Evolutionary conservation across 805 yeast species (phyloP), one percentile per base, ranked within the genome.

Genomic region (Clavispora carvajalis): DNA sequence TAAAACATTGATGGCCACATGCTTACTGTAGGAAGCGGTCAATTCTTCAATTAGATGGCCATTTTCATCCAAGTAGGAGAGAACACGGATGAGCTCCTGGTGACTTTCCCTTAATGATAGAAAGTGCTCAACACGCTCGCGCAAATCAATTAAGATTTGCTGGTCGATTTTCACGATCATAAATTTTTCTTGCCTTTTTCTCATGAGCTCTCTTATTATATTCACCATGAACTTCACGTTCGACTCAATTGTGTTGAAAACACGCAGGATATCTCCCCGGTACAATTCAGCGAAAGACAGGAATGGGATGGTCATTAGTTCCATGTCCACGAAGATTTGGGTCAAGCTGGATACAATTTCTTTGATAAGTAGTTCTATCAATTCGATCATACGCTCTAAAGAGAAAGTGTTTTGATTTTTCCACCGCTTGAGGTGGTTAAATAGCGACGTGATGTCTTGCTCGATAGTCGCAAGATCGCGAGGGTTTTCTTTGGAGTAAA

Each of bases 121-220:
- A 1, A 82, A 47, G 23, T 67, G 65, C 1, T 59, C 63, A 1
- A 82, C 38, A 22, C 79, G 61, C 1, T 71, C 73, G 43, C 63
- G 69, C 19, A 77, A 39, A 12, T 46, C 54, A 1, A 47, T 51
- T 1, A 62, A 49, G 3, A 21, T 57, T 2, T 71, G 62, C 7
- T 79, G 71, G n/a, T 65, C 65, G 8, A 88, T 67, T 42, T 80
- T 76, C 16, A 87, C 76, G 17, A 81, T 74, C 11, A 82, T 71
- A 53, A 83, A 82, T 44, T 79, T 80, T 40, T 85, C 91, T 7
- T 79, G 77, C 33, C 93, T 63, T 51, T 80, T 85, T 47, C 96
- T 68, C 30, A 85, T 67, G 3, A 85, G 59, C 44, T 90, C 96
- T 41, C 97, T 73, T 0, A 87, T 76, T 33, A 84, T 55, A 38